Evolutionary conservation across 1,139 yeast genomes (phyloP).

Genomic region (Blastobotrys raffinosifermentans): DNA sequence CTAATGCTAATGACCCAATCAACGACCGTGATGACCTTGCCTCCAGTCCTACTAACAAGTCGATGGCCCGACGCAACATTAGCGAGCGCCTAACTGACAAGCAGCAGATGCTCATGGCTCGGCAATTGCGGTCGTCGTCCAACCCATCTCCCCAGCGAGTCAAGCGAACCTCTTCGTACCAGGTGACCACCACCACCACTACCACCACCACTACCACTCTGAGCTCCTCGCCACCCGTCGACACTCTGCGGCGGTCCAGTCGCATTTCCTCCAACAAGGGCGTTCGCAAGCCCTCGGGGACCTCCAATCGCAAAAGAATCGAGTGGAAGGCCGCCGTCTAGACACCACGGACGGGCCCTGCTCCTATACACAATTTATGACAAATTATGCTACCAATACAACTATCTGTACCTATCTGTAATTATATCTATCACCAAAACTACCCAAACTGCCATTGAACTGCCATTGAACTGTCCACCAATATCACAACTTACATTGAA

Average conservation of each 20-base stretch:
- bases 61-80: constrained; percentile 10
- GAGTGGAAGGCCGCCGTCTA: too few species aligned
- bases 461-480: too few species aligned
- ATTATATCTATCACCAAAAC: too few species aligned
- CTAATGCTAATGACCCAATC: constrained; percentile 7
- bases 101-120: constrained; percentile 21
- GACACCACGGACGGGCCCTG: too few species aligned
- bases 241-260: constrained; percentile 18
- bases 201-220: constrained; percentile 20
- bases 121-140: constrained; percentile 21
- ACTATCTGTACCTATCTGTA: too few species aligned
- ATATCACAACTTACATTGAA: too few species aligned
- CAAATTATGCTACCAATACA: too few species aligned
- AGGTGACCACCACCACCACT: constrained; percentile 20
- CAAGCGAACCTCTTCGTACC: constrained; percentile 14
- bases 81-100: constrained; percentile 16
- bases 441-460: too few species aligned
- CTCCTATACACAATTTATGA: too few species aligned
- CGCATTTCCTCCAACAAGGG: constrained; percentile 17
- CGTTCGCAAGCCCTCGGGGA: constrained; percentile 6
- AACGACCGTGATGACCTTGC: constrained; percentile 7
- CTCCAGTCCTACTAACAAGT: neutral
- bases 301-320: too few species aligned
- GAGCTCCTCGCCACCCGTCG: constrained; percentile 16
- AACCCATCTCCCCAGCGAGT: constrained; percentile 20